Percentiles rank a stretch among this genome's conserved stretches.
Evolutionary conservation across 2,329 filamentous ascomycete species (phyloP).

Genomic region (Cytospora schulzeri): DNA sequence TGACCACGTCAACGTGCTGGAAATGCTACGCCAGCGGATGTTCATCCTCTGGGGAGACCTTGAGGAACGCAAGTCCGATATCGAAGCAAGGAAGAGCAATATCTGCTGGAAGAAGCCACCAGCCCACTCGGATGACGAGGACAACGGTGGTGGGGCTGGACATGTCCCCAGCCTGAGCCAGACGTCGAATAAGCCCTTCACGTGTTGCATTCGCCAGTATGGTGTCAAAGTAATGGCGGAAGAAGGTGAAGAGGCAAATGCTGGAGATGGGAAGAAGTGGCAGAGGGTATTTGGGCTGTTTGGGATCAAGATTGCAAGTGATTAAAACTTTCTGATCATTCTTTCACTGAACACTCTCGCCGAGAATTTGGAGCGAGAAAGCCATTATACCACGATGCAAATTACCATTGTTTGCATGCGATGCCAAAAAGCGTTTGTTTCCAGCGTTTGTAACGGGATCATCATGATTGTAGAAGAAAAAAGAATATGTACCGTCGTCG

Average conservation of each 20-base stretch:
- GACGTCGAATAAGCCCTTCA: constrained; percentile 62
- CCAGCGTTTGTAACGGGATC: constrained; percentile 12
- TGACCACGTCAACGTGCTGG: constrained; percentile 43
- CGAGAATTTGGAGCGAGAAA: not conserved
- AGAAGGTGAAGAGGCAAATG: constrained; percentile 47
- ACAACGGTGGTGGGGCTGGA: constrained; percentile 24
- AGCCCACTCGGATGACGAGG: constrained; percentile 37
- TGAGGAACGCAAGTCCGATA: constrained; percentile 65
- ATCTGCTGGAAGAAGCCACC: constrained; percentile 37
- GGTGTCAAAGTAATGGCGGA: constrained; percentile 53
- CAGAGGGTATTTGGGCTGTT: constrained; percentile 66
- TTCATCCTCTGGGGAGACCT: constrained; percentile 85
- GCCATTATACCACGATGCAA: constrained; percentile 1
- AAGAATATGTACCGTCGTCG: constrained; percentile 19
- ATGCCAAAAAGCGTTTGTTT: constrained; percentile 6
- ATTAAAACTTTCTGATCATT: not conserved
- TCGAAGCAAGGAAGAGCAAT: constrained; percentile 33
- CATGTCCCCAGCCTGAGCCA: constrained; percentile 19
- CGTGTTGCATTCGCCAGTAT: constrained; percentile 73
- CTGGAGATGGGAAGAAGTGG: constrained; percentile 55
- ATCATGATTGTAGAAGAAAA: constrained; percentile 16
- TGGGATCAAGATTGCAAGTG: constrained; percentile 58
- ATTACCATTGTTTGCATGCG: not conserved
- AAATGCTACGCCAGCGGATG: constrained; percentile 66
- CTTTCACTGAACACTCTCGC: not conserved